Evolutionary conservation across 805 yeast genomes (phyloP), one percentile per base, ranked within the genome.

Genomic region (Pichia cephalocereana): DNA sequence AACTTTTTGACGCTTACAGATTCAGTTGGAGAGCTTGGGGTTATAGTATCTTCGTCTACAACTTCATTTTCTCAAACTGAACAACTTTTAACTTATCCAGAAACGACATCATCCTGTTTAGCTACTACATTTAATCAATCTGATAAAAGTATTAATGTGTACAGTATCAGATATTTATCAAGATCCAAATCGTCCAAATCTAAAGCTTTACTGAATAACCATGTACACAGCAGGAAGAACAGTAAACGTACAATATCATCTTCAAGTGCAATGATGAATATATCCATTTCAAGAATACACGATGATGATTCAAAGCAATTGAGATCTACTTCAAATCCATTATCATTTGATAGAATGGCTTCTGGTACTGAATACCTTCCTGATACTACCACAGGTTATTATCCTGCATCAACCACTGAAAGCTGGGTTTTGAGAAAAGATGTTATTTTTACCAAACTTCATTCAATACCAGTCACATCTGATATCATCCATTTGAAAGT

Each of bases 1-100:
- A 65, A 64, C 32, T 83, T 86, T 54, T 69, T 87, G 46, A 80
- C 95, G 0, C 60, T 88, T 50, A 72, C 80, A 1, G 95, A 86
- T 59, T 91, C 96, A 0, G 66, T 83, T 51, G 76, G 79, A 2
- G 93, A 86, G 5, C 72, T 86, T 48, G 88, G 95, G 2, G 68
- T 79, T 6, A 75, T 88, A 6, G 79, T 80, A 1, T 80, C 91
- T 0, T 79, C 88, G 0, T 79, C 89, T 2, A 80, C 84, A 0
- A 76, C 87, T 0, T 75, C 79, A 3, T 76, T 86, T 30, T 72
- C 85, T 0, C 62, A 76, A 2, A 66, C 69, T 43, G 93, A 85
- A 57, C 74, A 71, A 46, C 60, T 85, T 31, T 58, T 82, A 27
- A 64, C 70, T 38, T 82, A 81, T 57, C 89, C 88, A 0, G 49